phyloP scores from a whole-genome alignment of 192 early-diverging fungal species.

The Coemansia sp. region DNA sequence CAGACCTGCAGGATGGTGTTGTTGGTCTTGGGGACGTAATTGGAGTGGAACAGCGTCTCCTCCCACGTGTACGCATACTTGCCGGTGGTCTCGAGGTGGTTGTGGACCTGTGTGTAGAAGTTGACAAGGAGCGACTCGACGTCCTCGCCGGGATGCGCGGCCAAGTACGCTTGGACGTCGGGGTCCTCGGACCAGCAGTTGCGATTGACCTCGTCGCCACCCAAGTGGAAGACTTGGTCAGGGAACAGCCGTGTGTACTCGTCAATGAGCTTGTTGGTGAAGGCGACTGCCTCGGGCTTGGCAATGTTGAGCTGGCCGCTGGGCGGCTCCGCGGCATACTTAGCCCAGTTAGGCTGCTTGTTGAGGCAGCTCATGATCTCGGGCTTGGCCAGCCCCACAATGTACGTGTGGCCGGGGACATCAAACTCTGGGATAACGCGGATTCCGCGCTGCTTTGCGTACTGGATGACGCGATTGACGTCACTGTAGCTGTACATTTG shows the following conservation, averaged over 20 bases:
- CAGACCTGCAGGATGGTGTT: conserved; percentile 70
- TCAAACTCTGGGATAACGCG: conserved; percentile 91
- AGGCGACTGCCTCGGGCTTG: conserved; percentile 62
- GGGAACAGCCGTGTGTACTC: conserved; percentile 70
- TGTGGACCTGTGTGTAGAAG: conserved; percentile 60
- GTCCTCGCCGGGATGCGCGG: conserved; percentile 24
- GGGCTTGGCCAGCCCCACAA: conserved; percentile 58
- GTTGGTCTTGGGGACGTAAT: conserved; percentile 55
- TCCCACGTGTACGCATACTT: conserved; percentile 82
- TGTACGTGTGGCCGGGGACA: conserved; percentile 76
- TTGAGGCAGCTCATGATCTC: conserved; percentile 65
- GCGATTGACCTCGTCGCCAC: conserved; percentile 74
- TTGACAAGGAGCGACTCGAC: conserved; percentile 37
- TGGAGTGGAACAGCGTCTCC: conserved; percentile 64
- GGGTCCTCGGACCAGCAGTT: conserved; percentile 67
- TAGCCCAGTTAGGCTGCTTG: conserved; percentile 62
- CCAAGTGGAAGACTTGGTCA: conserved; percentile 74
- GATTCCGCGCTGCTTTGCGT: conserved; percentile 76
- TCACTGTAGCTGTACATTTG: conserved; percentile 74
- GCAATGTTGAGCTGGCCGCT: conserved; percentile 81
- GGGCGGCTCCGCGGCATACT: conserved; percentile 72
- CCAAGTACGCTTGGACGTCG: conserved; percentile 35
- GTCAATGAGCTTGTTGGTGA: conserved; percentile 67
- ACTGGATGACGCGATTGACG: conserved; percentile 67
- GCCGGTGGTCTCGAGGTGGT: conserved; percentile 56